A percentile compares a stretch with the other conserved stretches of the same genome.
Evolutionary conservation across 129 eudicot genomes (phyloP).

Genomic region (Sambucus nigra): DNA sequence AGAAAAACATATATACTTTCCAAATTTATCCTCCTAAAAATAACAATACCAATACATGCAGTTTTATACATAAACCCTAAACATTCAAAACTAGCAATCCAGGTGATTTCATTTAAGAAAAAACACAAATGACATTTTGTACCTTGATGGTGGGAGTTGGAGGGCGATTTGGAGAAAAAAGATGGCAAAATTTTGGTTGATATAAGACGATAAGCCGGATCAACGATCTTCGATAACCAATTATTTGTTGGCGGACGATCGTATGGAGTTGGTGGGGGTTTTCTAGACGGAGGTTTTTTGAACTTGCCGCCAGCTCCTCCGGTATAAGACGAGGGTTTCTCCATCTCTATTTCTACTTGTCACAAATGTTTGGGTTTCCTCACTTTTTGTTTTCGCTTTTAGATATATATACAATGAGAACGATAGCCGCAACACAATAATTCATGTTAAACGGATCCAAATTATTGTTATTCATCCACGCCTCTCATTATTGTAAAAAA

Average conservation of each 20-base stretch:
- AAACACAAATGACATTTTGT: no score
- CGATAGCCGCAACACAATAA: no score
- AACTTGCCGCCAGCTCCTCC: slow-evolving; percentile 57
- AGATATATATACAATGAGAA: no score
- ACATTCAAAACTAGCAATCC: neutral
- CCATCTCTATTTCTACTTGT: slow-evolving; percentile 19
- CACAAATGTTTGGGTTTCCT: neutral
- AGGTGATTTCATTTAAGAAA: no score
- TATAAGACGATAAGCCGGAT: slow-evolving; percentile 56
- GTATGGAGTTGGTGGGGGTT: slow-evolving; percentile 52
- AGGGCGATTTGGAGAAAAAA: slow-evolving; percentile 29
- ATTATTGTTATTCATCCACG: no score
- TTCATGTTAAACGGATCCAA: no score
- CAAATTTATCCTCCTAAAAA: neutral
- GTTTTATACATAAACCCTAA: slow-evolving; percentile 1
- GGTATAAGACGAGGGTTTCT: slow-evolving; percentile 15
- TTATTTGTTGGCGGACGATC: slow-evolving; percentile 45
- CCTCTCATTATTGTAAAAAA: no score
- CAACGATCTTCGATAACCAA: slow-evolving; percentile 63
- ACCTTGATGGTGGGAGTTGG: slow-evolving; percentile 4
- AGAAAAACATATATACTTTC: neutral
- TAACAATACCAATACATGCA: neutral
- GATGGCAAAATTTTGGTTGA: slow-evolving; percentile 48
- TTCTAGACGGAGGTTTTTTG: slow-evolving; percentile 40
- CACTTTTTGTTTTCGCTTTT: slow-evolving; percentile 5